Percentiles rank a stretch among this genome's conserved stretches.
phyloP scores from a whole-genome alignment of 2,329 filamentous ascomycete genomes.

The Grosmannia penicillata region DNA sequence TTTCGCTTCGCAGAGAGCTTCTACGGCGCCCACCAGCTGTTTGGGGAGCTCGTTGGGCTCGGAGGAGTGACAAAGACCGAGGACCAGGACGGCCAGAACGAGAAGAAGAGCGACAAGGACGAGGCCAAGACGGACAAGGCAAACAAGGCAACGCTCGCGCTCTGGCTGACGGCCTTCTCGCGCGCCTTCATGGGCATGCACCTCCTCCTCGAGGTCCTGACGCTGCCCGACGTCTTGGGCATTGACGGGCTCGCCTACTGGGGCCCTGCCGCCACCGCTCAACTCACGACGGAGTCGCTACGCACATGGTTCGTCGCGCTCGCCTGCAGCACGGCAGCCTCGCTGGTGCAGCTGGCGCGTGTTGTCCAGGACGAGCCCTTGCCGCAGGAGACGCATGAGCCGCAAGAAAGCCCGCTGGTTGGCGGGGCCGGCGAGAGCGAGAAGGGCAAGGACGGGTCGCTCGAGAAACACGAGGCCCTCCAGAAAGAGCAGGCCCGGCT shows the following conservation, averaged over 20 bases:
- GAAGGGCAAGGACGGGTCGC: conserved; percentile 7
- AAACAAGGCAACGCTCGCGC: conserved; percentile 14
- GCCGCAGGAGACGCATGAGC: conserved; percentile 15
- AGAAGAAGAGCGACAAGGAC: neutral
- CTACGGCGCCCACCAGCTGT: conserved; percentile 29
- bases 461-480: neutral
- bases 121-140: neutral
- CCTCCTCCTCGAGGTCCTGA: conserved; percentile 49
- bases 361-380: conserved; percentile 21
- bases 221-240: conserved; percentile 37
- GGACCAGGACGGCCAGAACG: neutral
- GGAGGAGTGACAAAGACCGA: neutral
- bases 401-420: conserved; percentile 4
- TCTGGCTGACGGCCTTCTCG: conserved; percentile 38
- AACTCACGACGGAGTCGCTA: conserved; percentile 43
- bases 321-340: conserved; percentile 30
- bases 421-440: conserved; percentile 13
- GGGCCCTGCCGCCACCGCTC: conserved; percentile 29
- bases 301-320: conserved; percentile 57
- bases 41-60: conserved; percentile 8
- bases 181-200: conserved; percentile 51
- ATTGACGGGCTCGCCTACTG: conserved; percentile 34
- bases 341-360: conserved; percentile 25
- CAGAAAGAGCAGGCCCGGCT: conserved; percentile 22
- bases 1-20: conserved; percentile 55